Base-by-base conservation (phyloP, 108 stramenopile genomes). In the Nitzschia sp. region DNA sequence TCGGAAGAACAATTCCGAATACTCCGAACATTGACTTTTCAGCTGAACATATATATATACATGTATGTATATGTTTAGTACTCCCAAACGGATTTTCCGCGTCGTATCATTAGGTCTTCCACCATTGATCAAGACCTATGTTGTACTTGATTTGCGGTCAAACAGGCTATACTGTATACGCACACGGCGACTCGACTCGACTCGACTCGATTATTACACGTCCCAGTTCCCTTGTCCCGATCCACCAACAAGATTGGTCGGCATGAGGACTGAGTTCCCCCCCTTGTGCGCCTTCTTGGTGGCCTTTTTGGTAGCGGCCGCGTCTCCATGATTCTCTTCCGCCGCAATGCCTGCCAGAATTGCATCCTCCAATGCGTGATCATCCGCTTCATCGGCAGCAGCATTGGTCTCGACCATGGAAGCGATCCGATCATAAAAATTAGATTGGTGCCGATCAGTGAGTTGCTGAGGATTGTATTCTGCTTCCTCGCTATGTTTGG, bases 401-500 rank as follows among this genome's bases (percentile, higher is more conserved):
- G 31, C 41, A 5, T 13, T 61, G 1, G 41, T 26, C 5, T 61
- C 60, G 0, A 61, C 60, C 36, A 61, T 22, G 26, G 31, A 34
- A n/a, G 60, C 25, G 32, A 61, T 61, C 19, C 60, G 35, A 34
- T 45, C 60, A 19, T 44, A 61, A 22, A 61, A 45, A 15, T 27
- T 13, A 44, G 36, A 21, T 25, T 61, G 60, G 9, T 61, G n/a
- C 21, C 60, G 60, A 34, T 61, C 60, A 15, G 60, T 41, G n/a
- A 61, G 26, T 44, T 22, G 17, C 21, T 41, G 15, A 25, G 36
- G 4, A 25, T 61, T 34, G 9, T 61, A 61, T 9, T 38, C 38
- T 22, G 8, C 41, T 22, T 25, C 41, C 0, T 1, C 26, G 6
- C 45, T n/a, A 5, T 61, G 60, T 5, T 61, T 61, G 6, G 17